A percentile compares a stretch with the other conserved stretches of the same genome.
These are phyloP conservation scores for Sapria himalayana DNA, from an alignment of 345 rosid genomes.

Conservation along the genomic window DNA sequence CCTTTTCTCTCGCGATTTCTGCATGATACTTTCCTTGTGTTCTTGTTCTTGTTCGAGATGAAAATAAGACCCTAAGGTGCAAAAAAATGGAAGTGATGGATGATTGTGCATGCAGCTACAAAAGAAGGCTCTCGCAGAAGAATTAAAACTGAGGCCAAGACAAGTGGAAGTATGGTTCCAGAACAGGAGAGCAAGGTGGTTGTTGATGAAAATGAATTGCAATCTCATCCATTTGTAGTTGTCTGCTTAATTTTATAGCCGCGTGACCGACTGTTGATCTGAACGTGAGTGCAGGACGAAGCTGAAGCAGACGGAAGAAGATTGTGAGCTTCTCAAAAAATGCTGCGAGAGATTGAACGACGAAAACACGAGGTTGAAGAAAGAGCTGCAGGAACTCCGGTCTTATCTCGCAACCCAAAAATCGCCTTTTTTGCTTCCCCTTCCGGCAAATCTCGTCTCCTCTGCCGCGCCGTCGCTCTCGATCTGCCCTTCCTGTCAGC, in stretches of 20 bases:
- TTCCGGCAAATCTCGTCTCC: no score
- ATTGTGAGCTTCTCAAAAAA: conserved; percentile 22
- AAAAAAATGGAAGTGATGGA: not conserved
- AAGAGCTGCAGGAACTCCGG: conserved; percentile 19
- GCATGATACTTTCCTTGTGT: not conserved
- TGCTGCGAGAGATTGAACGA: conserved; percentile 19
- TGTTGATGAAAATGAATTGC: no score
- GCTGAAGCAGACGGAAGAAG: conserved; percentile 29
- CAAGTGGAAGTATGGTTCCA: conserved; percentile 58
- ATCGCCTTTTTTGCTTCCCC: no score
- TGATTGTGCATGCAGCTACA: conserved; percentile 14
- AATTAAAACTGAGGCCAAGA: conserved; percentile 22
- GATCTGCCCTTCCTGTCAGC: no score
- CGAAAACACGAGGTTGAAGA: conserved; percentile 24
- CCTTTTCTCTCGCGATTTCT: not conserved
- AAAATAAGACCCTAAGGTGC: not conserved
- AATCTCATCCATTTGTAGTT: no score
- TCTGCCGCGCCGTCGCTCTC: no score
- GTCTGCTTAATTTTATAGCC: no score
- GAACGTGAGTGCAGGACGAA: conserved; percentile 28
- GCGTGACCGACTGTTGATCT: no score
- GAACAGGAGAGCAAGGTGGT: conserved; percentile 46
- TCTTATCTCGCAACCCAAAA: no score
- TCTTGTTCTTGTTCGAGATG: not conserved
- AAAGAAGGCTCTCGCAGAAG: conserved; percentile 24